phyloP scores from a whole-genome alignment of 352 stramenopile species.

The Pythium periplocum region DNA sequence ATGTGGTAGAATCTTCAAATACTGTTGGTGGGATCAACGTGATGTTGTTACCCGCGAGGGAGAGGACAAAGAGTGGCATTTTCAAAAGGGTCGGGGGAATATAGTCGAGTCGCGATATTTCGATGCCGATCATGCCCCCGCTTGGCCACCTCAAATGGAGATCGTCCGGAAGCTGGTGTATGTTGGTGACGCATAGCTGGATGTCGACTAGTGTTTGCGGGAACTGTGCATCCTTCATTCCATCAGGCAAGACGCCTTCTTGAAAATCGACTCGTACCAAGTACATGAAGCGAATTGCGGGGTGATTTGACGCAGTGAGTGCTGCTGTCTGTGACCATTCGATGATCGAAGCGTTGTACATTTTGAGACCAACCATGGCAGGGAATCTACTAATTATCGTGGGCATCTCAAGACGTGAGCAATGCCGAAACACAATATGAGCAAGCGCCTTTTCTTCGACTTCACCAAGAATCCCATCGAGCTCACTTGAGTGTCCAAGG shows the following conservation, averaged over 20 bases:
- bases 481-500: slow-evolving; percentile 12
- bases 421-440: slow-evolving; percentile 32
- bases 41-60: too few relatives aligned
- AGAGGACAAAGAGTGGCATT: too few relatives aligned
- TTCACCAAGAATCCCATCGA: slow-evolving; percentile 12
- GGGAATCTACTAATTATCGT: slow-evolving; percentile 18
- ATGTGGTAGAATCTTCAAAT: too few relatives aligned
- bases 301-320: slow-evolving; percentile 18
- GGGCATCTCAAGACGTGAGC: slow-evolving; percentile 21
- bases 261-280: slow-evolving; percentile 32
- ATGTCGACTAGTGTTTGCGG: slow-evolving; percentile 27
- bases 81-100: too few relatives aligned
- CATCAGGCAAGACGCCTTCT: slow-evolving; percentile 20
- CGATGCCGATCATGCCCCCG: too few relatives aligned
- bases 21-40: too few relatives aligned
- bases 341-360: slow-evolving; percentile 33
- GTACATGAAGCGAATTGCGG: slow-evolving; percentile 22
- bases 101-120: too few relatives aligned
- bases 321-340: slow-evolving; percentile 22
- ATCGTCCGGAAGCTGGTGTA: slow-evolving; percentile 24
- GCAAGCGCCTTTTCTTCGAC: slow-evolving; percentile 23
- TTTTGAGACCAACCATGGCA: slow-evolving; percentile 24
- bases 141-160: slow-evolving; percentile 25
- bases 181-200: slow-evolving; percentile 35
- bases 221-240: slow-evolving; percentile 30